Evolutionary conservation across 1,284 basidiomycete species (phyloP).

Genomic region (Cutaneotrichosporon spelunceum): DNA sequence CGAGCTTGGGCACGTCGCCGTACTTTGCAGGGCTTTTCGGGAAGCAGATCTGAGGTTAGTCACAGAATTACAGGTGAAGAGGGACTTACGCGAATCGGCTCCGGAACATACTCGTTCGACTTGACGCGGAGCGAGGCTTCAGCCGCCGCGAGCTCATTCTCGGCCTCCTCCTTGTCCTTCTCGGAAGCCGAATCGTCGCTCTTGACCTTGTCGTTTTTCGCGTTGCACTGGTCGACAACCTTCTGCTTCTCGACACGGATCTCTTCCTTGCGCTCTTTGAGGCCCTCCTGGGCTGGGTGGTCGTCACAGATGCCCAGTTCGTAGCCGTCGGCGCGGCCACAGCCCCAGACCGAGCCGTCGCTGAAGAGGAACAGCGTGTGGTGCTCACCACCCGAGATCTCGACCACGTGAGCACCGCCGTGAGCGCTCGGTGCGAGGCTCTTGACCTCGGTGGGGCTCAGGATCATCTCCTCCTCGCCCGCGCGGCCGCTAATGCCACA

Average conservation of each 20-base stretch:
- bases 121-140: conserved; percentile 54
- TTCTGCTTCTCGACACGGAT: conserved; percentile 42
- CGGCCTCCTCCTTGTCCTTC: conserved; percentile 33
- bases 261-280: conserved; percentile 46
- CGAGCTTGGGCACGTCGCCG: conserved; percentile 52
- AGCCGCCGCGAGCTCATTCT: conserved; percentile 33
- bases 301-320: conserved; percentile 72
- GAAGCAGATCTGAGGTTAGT: conserved; percentile 58
- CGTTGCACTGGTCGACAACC: conserved; percentile 30
- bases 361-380: conserved; percentile 83
- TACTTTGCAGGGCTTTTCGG: conserved; percentile 56
- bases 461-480: conserved; percentile 58
- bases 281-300: conserved; percentile 57
- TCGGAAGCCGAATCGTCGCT: conserved; percentile 28
- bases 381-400: conserved; percentile 64
- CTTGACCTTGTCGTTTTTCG: conserved; percentile 29
- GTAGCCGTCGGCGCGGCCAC: conserved; percentile 71
- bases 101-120: conserved; percentile 61
- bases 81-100: conserved; percentile 49
- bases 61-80: not conserved
- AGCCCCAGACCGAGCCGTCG: conserved; percentile 77
- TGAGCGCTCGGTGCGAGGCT: conserved; percentile 66
- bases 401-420: conserved; percentile 63
- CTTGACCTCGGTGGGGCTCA: conserved; percentile 66
- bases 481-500: conserved; percentile 53